Percentiles rank a stretch among this genome's conserved stretches.
These are phyloP conservation scores for Emydomyces testavorans DNA, from an alignment of 2,329 filamentous ascomycete genomes.

Conservation along the genomic window DNA sequence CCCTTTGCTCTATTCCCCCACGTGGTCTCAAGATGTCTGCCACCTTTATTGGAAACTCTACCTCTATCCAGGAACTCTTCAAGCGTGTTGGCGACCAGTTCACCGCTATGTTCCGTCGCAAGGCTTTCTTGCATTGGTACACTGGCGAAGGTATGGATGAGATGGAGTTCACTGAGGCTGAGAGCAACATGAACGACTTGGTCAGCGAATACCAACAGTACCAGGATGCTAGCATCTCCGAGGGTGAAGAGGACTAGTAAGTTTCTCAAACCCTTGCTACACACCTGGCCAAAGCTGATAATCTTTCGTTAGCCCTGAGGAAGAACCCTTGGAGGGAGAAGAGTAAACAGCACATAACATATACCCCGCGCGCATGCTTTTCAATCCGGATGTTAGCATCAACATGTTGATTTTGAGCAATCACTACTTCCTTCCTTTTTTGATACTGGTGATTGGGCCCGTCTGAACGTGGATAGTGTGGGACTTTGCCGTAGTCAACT, in stretches of 20 bases:
- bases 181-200: constrained; percentile 99
- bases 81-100: constrained; percentile 99
- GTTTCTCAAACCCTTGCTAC: not conserved
- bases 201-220: constrained; percentile 99
- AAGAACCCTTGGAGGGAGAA: constrained; percentile 60
- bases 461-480: not conserved
- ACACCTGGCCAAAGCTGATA: not conserved
- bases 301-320: constrained; percentile 49
- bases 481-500: not conserved
- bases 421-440: constrained; percentile 2
- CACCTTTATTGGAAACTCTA: constrained; percentile 98
- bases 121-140: constrained; percentile 99
- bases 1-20: constrained; percentile 95
- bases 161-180: constrained; percentile 99
- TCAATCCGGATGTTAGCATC: constrained; percentile 3
- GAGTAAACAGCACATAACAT: constrained; percentile 42
- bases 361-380: constrained; percentile 2
- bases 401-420: constrained; percentile 7
- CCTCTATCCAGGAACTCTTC: constrained; percentile 99
- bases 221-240: constrained; percentile 95
- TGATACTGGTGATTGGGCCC: not conserved
- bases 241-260: constrained; percentile 62
- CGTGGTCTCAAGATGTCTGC: constrained; percentile 98
- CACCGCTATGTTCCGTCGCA: constrained; percentile 99
- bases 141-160: constrained; percentile 99